Percentiles rank a stretch among this genome's conserved stretches.
Evolutionary conservation across 495 filamentous ascomycete genomes (phyloP).

Genomic region (Parathielavia appendiculata): DNA sequence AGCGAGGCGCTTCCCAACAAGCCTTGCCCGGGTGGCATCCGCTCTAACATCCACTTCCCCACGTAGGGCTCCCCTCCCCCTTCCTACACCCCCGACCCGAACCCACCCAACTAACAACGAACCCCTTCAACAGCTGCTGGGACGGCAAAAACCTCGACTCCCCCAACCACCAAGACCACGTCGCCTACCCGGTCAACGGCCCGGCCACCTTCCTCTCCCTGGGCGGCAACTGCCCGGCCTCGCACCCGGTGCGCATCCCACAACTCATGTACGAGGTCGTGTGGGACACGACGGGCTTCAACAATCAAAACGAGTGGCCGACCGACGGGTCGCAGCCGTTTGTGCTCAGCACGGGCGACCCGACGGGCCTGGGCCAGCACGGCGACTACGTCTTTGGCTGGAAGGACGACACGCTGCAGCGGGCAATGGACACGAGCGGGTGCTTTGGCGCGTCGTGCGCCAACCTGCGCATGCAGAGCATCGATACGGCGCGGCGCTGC

Average conservation of each 20-base stretch:
- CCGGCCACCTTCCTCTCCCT: conserved; percentile 45
- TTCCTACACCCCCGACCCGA: background rate
- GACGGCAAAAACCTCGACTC: conserved; percentile 51
- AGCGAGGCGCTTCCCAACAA: conserved; percentile 38
- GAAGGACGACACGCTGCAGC: conserved; percentile 44
- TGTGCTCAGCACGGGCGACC: conserved; percentile 42
- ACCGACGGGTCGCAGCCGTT: conserved; percentile 46
- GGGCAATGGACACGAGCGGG: conserved; percentile 44
- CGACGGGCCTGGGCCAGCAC: conserved; percentile 44
- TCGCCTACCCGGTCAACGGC: conserved; percentile 40
- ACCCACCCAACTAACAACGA: background rate
- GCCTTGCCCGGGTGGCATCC: conserved; percentile 44
- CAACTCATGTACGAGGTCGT: conserved; percentile 51
- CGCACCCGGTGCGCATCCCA: conserved; percentile 45
- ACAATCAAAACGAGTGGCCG: conserved; percentile 43
- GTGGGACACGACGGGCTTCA: conserved; percentile 47
- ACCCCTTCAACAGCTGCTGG: conserved; percentile 40
- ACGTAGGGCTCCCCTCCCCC: conserved; percentile 30
- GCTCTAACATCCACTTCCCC: conserved; percentile 50
- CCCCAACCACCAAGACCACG: conserved; percentile 50
- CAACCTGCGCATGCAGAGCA: conserved; percentile 35
- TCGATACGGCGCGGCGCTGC: conserved; percentile 31
- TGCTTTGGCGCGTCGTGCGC: conserved; percentile 41
- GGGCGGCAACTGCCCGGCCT: conserved; percentile 44
- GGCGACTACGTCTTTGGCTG: conserved; percentile 50